Base-by-base conservation (phyloP, 2,329 filamentous ascomycete genomes). In the Pleomassaria siparia region DNA sequence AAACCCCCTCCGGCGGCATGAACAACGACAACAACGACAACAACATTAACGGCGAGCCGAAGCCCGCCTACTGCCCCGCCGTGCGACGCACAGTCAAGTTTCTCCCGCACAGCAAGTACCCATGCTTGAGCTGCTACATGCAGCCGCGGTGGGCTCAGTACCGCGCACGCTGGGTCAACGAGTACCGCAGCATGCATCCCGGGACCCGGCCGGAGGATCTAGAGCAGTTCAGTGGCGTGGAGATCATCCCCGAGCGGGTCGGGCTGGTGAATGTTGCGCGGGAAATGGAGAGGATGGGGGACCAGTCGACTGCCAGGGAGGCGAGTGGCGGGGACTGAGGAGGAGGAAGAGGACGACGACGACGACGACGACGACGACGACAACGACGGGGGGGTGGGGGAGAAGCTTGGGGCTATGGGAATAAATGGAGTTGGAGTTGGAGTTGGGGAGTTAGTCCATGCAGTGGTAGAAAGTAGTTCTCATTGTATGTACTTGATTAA, bases 41-140 rank as follows among this genome's bases (percentile, higher is more conserved):
- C 32, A 16, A 7, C 12, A 3, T 18, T 12, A 11, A 35, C 15
- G 15, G 5, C 5, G 32, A 35, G 6, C n/a, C 16, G 3, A 6
- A 16, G 32, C n/a, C 32, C 15, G 20, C 6, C 6, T 18, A 18
- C n/a, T 35, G 32, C 16, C n/a, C 5, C 16, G 4, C n/a, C 6
- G 15, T 16, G 7, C n/a, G 15, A 4, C 15, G 32, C 16, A 35
- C 16, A 9, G 10, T 16, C n/a, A 18, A 35, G 15, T 42, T 54
- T 20, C 42, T 59, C 1, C 49, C 54, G 2, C 28, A 22, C 4
- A 57, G 54, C 22, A 39, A 37, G 12, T 53, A 51, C 26, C 64
- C 66, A 4, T 69, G 66, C 26, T 22, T 56, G 15, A 40, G 44
- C 6, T 69, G 64, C 47, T 68, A 65, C 26, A 30, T 57, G 40